These are phyloP conservation scores for Orychophragmus violaceus DNA, from an alignment of 345 rosid species.

Conservation along the genomic window DNA sequence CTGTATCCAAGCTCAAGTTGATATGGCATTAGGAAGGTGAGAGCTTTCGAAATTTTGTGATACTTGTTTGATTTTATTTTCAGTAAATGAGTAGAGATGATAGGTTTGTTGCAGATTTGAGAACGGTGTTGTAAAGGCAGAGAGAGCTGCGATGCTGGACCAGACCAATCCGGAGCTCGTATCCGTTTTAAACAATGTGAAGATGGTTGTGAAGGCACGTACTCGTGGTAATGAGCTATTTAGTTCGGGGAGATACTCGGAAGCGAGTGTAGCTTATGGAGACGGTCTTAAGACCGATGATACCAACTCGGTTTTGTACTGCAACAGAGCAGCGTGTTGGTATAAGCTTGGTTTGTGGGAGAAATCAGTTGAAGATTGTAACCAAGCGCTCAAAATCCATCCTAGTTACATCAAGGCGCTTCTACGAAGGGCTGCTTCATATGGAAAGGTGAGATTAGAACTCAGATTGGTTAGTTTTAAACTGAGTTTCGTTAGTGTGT, in stretches of 20 bases:
- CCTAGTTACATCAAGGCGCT: conserved; percentile 81
- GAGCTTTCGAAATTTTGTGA: conserved; percentile 32
- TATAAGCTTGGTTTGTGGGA: conserved; percentile 86
- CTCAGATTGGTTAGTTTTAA: background rate
- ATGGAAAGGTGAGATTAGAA: conserved; percentile 55
- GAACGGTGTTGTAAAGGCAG: conserved; percentile 73
- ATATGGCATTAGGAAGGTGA: conserved; percentile 96
- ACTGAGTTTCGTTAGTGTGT: background rate
- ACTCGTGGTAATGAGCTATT: conserved; percentile 78
- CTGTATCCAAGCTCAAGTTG: conserved; percentile 70
- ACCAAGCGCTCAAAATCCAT: conserved; percentile 64
- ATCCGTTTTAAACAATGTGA: conserved; percentile 55
- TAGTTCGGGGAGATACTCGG: conserved; percentile 60
- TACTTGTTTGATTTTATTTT: conserved; percentile 13
- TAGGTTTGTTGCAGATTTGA: conserved; percentile 87
- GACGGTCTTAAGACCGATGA: conserved; percentile 75
- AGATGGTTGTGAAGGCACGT: conserved; percentile 68
- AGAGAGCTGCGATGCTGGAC: conserved; percentile 61
- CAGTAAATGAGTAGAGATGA: conserved; percentile 37
- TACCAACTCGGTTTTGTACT: conserved; percentile 73
- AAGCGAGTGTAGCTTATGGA: conserved; percentile 88
- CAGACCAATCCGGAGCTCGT: conserved; percentile 52
- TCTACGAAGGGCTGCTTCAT: conserved; percentile 84
- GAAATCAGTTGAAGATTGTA: conserved; percentile 82
- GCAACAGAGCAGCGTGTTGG: conserved; percentile 99